These are phyloP conservation scores for Hericium rajendrae DNA, from an alignment of 768 basidiomycete species.

Conservation along the genomic window DNA sequence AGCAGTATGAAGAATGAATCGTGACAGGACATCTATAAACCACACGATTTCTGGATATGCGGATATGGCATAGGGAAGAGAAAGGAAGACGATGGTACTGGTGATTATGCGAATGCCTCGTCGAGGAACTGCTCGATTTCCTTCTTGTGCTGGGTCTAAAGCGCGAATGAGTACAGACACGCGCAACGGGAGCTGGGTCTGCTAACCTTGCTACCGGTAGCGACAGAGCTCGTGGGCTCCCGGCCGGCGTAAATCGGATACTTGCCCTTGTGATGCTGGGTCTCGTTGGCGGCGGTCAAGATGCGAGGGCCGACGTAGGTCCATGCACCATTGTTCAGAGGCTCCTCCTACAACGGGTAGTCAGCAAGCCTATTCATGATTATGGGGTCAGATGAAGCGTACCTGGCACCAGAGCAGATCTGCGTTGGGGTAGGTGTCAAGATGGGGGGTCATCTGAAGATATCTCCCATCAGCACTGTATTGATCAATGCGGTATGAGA, in stretches of 20 bases:
- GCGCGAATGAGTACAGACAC: background rate
- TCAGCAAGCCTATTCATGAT: background rate
- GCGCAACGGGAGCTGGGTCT: background rate
- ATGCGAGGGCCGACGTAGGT: slow-evolving; percentile 91
- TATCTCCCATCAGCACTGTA: slow-evolving; percentile 5
- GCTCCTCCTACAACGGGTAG: slow-evolving; percentile 58
- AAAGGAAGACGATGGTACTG: too few relatives aligned
- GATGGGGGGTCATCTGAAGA: slow-evolving; percentile 73
- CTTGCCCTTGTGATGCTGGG: slow-evolving; percentile 84
- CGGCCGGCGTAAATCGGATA: slow-evolving; percentile 90
- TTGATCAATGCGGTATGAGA: background rate
- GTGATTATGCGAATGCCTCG: slow-evolving; percentile 38
- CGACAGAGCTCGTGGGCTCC: slow-evolving; percentile 84
- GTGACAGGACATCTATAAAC: too few relatives aligned
- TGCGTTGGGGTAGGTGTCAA: slow-evolving; percentile 96
- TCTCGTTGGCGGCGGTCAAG: slow-evolving; percentile 86
- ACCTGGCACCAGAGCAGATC: slow-evolving; percentile 89
- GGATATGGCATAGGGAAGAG: too few relatives aligned
- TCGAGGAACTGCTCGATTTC: slow-evolving; percentile 74
- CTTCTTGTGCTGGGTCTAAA: slow-evolving; percentile 75
- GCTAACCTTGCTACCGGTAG: slow-evolving; percentile 81
- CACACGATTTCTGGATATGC: too few relatives aligned
- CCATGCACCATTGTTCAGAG: slow-evolving; percentile 97
- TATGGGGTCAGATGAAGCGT: slow-evolving; percentile 10
- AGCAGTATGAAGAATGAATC: too few relatives aligned